A percentile compares a stretch with the other conserved stretches of the same genome.
Conservation (phyloP, 805 yeast species). For the Yamadazyma sp. region DNA sequence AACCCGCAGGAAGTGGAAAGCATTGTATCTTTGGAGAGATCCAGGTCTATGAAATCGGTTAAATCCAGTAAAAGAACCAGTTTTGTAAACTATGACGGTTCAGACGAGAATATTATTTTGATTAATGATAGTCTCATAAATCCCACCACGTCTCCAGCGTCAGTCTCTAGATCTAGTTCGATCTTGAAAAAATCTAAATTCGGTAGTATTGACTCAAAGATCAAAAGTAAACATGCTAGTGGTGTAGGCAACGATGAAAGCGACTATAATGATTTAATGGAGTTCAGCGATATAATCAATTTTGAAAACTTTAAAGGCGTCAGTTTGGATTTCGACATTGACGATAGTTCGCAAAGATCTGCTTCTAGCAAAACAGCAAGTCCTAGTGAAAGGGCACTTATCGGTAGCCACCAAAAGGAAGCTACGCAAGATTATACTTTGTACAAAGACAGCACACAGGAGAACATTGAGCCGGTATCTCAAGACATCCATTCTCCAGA, state of each 20-base stretch:
- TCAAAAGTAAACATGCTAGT: conserved; percentile 1
- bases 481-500: neutral
- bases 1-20: conserved; percentile 70
- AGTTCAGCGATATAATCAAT: conserved; percentile 42
- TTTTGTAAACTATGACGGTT: conserved; percentile 40
- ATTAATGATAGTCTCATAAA: conserved; percentile 17
- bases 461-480: too few relatives aligned
- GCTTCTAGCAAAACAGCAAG: neutral
- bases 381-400: neutral
- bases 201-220: conserved; percentile 10
- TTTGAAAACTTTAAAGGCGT: conserved; percentile 31
- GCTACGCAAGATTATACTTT: too few relatives aligned
- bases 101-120: conserved; percentile 40
- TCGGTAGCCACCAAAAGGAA: too few relatives aligned
- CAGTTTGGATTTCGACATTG: conserved; percentile 17
- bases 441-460: too few relatives aligned
- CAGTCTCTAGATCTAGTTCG: conserved; percentile 34
- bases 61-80: conserved; percentile 37
- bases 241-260: conserved; percentile 1
- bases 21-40: conserved; percentile 69
- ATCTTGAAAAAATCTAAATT: conserved; percentile 32
- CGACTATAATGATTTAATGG: conserved; percentile 32
- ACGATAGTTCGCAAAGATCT: neutral
- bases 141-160: conserved; percentile 18
- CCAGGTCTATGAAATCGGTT: conserved; percentile 57